These are phyloP conservation scores for Coemansia sp. DNA, from an alignment of 192 early-diverging fungal genomes.

Conservation along the genomic window DNA sequence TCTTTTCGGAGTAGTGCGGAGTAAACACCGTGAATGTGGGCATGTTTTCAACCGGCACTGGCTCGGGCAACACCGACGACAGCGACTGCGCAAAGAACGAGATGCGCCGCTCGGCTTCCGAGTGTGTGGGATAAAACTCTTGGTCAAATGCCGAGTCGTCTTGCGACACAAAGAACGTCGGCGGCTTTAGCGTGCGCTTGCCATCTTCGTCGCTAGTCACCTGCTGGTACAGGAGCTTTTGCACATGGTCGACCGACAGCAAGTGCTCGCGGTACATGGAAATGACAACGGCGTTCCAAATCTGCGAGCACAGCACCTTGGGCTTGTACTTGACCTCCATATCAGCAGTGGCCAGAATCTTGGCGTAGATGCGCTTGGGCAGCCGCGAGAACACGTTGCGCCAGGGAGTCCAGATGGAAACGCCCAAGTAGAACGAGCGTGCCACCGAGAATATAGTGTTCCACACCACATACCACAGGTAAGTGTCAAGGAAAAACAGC, in stretches of 20 bases:
- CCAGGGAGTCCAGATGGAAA: conserved; percentile 81
- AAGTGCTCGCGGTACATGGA: conserved; percentile 80
- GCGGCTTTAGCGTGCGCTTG: conserved; percentile 64
- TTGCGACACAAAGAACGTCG: conserved; percentile 72
- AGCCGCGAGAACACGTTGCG: conserved; percentile 72
- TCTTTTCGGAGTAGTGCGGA: conserved; percentile 84
- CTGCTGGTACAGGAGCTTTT: conserved; percentile 70
- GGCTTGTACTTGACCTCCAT: conserved; percentile 76
- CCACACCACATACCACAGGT: conserved; percentile 86
- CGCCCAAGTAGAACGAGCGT: conserved; percentile 69
- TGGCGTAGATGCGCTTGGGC: conserved; percentile 76
- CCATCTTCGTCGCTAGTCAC: conserved; percentile 62
- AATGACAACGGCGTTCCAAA: conserved; percentile 82
- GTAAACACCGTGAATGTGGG: conserved; percentile 80
- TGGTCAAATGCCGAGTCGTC: conserved; percentile 68
- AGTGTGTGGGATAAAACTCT: conserved; percentile 68
- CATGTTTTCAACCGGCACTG: conserved; percentile 76
- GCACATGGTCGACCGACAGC: conserved; percentile 68
- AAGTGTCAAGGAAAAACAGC: conserved; percentile 80
- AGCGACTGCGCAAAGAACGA: conserved; percentile 83
- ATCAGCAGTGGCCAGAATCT: conserved; percentile 64
- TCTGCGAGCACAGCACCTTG: conserved; percentile 71
- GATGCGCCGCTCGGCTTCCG: conserved; percentile 79
- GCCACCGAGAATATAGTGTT: conserved; percentile 75
- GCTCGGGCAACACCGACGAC: conserved; percentile 73